Conservation (phyloP, 768 basidiomycete genomes). For the Suillus subaureus region DNA sequence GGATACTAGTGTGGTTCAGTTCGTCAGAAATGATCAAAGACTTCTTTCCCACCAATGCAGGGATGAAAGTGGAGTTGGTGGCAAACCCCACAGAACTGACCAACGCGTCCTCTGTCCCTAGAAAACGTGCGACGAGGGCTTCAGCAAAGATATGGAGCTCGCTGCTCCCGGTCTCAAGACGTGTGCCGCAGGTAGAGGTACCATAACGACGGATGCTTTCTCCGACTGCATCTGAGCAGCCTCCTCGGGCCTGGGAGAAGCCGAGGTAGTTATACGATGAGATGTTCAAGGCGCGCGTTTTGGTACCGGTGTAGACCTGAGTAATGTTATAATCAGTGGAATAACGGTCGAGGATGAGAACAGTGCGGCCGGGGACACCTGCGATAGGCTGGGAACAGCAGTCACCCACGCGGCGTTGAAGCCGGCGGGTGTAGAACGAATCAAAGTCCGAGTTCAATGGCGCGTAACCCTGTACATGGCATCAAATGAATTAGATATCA, state of each 20-base stretch:
- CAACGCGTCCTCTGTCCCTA: slow-evolving; percentile 88
- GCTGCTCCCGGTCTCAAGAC: slow-evolving; percentile 81
- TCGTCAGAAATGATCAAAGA: slow-evolving; percentile 97
- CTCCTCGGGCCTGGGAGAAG: slow-evolving; percentile 91
- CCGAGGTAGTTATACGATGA: slow-evolving; percentile 99
- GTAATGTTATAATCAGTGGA: slow-evolving; percentile 82
- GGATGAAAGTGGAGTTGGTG: slow-evolving; percentile 92
- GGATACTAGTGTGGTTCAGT: slow-evolving; percentile 93
- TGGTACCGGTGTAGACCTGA: slow-evolving; percentile 73
- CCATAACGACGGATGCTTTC: slow-evolving; percentile 82
- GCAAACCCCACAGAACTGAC: slow-evolving; percentile 97
- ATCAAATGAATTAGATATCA: slow-evolving; percentile 12
- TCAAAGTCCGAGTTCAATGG: slow-evolving; percentile 98
- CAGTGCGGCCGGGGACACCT: slow-evolving; percentile 93
- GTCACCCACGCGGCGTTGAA: slow-evolving; percentile 93
- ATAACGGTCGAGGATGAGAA: slow-evolving; percentile 80
- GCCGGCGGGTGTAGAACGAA: slow-evolving; percentile 96
- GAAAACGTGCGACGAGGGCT: slow-evolving; percentile 84
- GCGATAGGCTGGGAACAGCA: slow-evolving; percentile 93
- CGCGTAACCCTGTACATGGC: slow-evolving; percentile 79
- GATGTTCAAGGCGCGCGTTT: slow-evolving; percentile 91
- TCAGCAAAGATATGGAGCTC: slow-evolving; percentile 85
- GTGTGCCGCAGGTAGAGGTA: slow-evolving; percentile 70
- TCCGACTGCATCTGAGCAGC: slow-evolving; percentile 94
- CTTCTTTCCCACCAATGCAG: slow-evolving; percentile 87